Conservation (phyloP, 2,329 filamentous ascomycete species). For the Alternaria alternata region DNA sequence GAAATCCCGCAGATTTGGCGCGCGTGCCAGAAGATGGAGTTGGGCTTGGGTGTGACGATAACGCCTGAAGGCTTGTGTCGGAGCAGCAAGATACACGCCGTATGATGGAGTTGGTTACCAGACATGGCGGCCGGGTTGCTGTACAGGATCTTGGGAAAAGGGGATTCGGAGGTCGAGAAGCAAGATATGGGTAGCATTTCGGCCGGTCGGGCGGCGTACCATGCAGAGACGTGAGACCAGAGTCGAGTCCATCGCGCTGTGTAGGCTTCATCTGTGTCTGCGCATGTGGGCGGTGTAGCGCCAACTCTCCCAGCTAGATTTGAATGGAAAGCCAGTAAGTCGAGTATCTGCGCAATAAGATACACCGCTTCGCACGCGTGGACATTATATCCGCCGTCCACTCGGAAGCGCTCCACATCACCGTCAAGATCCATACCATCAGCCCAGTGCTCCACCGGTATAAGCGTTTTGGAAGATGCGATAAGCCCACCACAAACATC, state of each 20-base stretch:
- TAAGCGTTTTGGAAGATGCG: slow-evolving; percentile 59
- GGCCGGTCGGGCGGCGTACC: slow-evolving; percentile 42
- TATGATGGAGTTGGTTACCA: slow-evolving; percentile 28
- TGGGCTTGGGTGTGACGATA: slow-evolving; percentile 24
- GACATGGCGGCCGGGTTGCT: slow-evolving; percentile 28
- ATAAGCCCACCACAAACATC: slow-evolving; percentile 66
- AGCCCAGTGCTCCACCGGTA: slow-evolving; percentile 61
- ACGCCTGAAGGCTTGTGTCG: slow-evolving; percentile 31
- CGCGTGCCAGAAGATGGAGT: slow-evolving; percentile 58
- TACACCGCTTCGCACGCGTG: slow-evolving; percentile 68
- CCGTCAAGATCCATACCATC: slow-evolving; percentile 50
- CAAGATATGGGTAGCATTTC: slow-evolving; percentile 22
- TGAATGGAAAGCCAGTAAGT: slow-evolving; percentile 32
- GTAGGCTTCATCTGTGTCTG: background rate
- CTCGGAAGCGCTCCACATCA: slow-evolving; percentile 52
- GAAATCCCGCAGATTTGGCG: slow-evolving; percentile 58
- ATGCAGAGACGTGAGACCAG: slow-evolving; percentile 44
- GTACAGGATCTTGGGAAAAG: slow-evolving; percentile 25
- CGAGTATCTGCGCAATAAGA: slow-evolving; percentile 59
- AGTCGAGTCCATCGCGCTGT: slow-evolving; percentile 38
- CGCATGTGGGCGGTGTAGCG: background rate
- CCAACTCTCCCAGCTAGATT: slow-evolving; percentile 33
- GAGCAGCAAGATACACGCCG: slow-evolving; percentile 21
- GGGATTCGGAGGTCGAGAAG: slow-evolving; percentile 7
- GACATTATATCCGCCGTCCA: slow-evolving; percentile 58